phyloP scores from a whole-genome alignment of 805 yeast species.

The Saccharomycopsis guyanensis region DNA sequence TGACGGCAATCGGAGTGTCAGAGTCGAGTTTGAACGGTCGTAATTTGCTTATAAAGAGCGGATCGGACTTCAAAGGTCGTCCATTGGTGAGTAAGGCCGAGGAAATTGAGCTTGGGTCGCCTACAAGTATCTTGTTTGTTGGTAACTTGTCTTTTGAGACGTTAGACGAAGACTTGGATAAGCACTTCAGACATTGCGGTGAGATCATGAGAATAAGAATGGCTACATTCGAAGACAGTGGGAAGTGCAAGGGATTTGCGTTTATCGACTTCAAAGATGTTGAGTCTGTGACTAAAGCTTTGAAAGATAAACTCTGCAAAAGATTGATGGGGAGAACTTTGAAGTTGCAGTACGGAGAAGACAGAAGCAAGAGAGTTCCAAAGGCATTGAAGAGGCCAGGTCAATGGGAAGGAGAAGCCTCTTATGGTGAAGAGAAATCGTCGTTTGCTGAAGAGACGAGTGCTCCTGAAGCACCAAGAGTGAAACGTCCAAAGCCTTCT shows the following conservation, averaged over 20 bases:
- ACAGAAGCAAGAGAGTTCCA: conserved; percentile 73
- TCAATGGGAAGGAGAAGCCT: conserved; percentile 24
- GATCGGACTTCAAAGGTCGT: conserved; percentile 79
- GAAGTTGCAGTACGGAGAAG: conserved; percentile 92
- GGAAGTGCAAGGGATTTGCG: conserved; percentile 95
- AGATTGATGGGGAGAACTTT: conserved; percentile 65
- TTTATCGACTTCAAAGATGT: conserved; percentile 80
- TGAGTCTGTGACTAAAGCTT: conserved; percentile 75
- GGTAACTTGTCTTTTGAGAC: conserved; percentile 93
- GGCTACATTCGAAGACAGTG: conserved; percentile 97
- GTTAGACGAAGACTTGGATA: conserved; percentile 66
- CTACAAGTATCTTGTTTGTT: conserved; percentile 81
- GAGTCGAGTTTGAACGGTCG: conserved; percentile 77
- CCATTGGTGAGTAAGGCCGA: conserved; percentile 35
- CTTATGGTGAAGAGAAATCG: neutral
- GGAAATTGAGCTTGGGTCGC: conserved; percentile 28
- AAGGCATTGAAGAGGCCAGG: conserved; percentile 22
- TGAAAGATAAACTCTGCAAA: conserved; percentile 61
- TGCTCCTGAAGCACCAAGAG: conserved; percentile 14
- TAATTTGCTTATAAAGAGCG: conserved; percentile 74
- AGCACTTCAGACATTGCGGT: conserved; percentile 88
- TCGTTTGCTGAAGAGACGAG: conserved; percentile 10
- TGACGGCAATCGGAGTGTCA: conserved; percentile 54
- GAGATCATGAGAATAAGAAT: conserved; percentile 77
- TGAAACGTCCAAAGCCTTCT: conserved; percentile 20